Evolutionary conservation across 1,284 basidiomycete species (phyloP), one percentile per base, ranked within the genome.

Genomic region (Cronartium quercuum): DNA sequence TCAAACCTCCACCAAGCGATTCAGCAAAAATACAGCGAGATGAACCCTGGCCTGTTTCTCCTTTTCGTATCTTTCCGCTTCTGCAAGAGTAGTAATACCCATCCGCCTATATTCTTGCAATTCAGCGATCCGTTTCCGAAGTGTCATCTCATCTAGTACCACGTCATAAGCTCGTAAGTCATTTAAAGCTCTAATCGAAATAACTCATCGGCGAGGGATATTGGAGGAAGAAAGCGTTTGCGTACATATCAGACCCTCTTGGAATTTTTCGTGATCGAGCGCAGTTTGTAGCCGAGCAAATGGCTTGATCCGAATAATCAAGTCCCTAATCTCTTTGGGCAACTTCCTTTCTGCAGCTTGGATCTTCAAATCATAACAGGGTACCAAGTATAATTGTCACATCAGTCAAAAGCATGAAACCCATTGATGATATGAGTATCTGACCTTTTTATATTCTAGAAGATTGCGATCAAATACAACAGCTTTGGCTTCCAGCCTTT

Each of bases 251-350:
- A 98, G 87, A 68, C 96, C 94, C 29, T 93, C 88, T 38, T 90
- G 86, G 80, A 98, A 91, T 2, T 85, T 85, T 81, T 98, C 95
- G 79, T 91, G 96, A 81, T 98, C 94, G 76, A 90, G 87, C 0
- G 91, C 89, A 0, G 93, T 95, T 82, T 97, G 94, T 62, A 98
- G 84, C 76, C 91, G 89, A 34, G 95, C 89, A 82, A 98, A 96
- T 18, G 94, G 92, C 79, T 94, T 91, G 76, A 95, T 86, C 42
- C 94, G 88, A 79, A 91, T 88, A 24, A 94, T 82, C 69, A 98
- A 88, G 77, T 98, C 95, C 78, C 90, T 88, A 80, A 98, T 94
- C 77, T 98, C 95, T 79, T 91, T 91, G 15, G 88, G 87, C 24
- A 92, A 86, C 81, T 94, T 95, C 83, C 94, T 90, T 78, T 98